These are phyloP conservation scores for Leccinum arenicola DNA, from an alignment of 768 basidiomycete genomes.

Conservation along the genomic window DNA sequence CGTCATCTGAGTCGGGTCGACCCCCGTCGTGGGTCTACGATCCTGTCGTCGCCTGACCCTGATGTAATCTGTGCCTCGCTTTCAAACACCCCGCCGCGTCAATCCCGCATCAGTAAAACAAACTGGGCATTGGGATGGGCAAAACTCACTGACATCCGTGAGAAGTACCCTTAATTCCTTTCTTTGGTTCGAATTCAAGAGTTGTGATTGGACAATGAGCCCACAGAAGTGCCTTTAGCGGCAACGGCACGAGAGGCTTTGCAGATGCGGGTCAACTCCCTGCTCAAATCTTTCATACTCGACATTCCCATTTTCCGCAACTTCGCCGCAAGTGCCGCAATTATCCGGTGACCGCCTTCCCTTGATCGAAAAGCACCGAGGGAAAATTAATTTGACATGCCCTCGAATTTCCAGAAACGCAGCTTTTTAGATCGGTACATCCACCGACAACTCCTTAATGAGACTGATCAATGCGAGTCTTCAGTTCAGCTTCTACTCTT, in stretches of 20 bases:
- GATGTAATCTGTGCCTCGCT: constrained; percentile 6
- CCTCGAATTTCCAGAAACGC: background rate
- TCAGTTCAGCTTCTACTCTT: background rate
- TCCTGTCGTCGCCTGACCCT: constrained; percentile 7
- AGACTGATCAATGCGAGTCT: background rate
- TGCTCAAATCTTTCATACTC: background rate
- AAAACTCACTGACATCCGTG: too few relatives aligned
- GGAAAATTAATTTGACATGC: background rate
- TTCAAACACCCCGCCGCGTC: background rate
- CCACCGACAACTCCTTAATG: constrained; percentile 5
- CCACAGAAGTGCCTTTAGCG: too few relatives aligned
- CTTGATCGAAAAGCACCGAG: constrained; percentile 18
- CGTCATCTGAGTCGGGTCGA: background rate
- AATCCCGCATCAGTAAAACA: too few relatives aligned
- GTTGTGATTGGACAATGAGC: too few relatives aligned
- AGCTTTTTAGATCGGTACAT: background rate
- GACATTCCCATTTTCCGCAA: constrained; percentile 12
- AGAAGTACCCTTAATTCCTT: too few relatives aligned
- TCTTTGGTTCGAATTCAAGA: too few relatives aligned
- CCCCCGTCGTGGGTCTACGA: background rate
- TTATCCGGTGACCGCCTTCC: constrained; percentile 2
- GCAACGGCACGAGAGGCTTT: too few relatives aligned
- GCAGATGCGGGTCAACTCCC: background rate
- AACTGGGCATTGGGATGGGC: too few relatives aligned
- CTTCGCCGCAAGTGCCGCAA: constrained; percentile 20